These are phyloP conservation scores for Coprinopsis marcescibilis DNA, from an alignment of 768 basidiomycete genomes.

Conservation along the genomic window DNA sequence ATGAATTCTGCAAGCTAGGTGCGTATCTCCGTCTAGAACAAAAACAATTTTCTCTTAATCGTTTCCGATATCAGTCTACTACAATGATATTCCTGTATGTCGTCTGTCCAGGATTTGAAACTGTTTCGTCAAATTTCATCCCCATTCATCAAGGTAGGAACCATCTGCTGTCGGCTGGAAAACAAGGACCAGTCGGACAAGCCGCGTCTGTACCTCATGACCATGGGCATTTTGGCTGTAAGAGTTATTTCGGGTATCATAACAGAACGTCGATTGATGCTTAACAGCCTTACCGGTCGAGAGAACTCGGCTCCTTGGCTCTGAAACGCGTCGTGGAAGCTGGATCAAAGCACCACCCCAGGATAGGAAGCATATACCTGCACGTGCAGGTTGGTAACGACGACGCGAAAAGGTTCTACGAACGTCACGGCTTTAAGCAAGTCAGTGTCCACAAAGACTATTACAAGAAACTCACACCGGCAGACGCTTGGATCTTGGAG, in stretches of 20 bases:
- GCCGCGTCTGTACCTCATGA: slow-evolving; percentile 76
- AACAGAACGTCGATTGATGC: slow-evolving; percentile 1
- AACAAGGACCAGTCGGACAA: slow-evolving; percentile 51
- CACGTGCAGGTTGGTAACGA: slow-evolving; percentile 85
- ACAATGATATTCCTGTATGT: slow-evolving; percentile 78
- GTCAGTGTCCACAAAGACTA: slow-evolving; percentile 63
- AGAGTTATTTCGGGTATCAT: slow-evolving; percentile 24
- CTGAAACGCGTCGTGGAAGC: slow-evolving; percentile 63
- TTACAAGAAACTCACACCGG: slow-evolving; percentile 85
- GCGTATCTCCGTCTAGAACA: slow-evolving; percentile 25
- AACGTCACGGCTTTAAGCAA: slow-evolving; percentile 75
- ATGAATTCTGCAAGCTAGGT: slow-evolving; percentile 88
- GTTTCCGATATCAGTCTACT: slow-evolving; percentile 58
- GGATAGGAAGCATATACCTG: slow-evolving; percentile 68
- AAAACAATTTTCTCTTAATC: slow-evolving; percentile 10
- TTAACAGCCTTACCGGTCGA: slow-evolving; percentile 76
- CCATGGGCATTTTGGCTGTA: slow-evolving; percentile 86
- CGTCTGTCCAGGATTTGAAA: slow-evolving; percentile 9
- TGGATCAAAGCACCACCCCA: slow-evolving; percentile 55
- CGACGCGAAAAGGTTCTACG: slow-evolving; percentile 77
- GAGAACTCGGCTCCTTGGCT: slow-evolving; percentile 67
- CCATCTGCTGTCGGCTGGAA: slow-evolving; percentile 82
- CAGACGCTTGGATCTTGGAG: slow-evolving; percentile 87
- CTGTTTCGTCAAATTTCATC: slow-evolving; percentile 13
- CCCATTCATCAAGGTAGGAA: slow-evolving; percentile 53